phyloP scores from a whole-genome alignment of 192 early-diverging fungal genomes.

The Entomortierella lignicola region DNA sequence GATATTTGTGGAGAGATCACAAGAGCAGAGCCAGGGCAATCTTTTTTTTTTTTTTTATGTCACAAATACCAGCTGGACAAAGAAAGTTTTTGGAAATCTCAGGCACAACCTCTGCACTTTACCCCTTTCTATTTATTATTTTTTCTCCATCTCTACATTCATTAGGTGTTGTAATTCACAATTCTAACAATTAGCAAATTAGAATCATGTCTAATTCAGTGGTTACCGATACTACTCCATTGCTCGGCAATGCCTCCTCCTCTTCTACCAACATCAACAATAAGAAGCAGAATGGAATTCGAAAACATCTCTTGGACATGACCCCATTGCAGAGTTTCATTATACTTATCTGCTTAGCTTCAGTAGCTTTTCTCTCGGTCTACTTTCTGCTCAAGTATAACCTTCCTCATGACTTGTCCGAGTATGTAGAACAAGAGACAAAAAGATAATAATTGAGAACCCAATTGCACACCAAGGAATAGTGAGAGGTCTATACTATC shows the following conservation, averaged over 20 bases:
- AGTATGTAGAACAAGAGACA: conserved; percentile 13
- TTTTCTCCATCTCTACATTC: not conserved
- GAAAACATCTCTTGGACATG: conserved; percentile 27
- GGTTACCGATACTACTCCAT: conserved; percentile 32
- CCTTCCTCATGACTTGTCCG: conserved; percentile 38
- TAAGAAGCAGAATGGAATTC: conserved; percentile 6
- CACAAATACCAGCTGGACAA: not conserved
- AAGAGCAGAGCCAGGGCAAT: conserved; percentile 6
- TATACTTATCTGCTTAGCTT: conserved; percentile 10
- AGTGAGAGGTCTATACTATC: no score
- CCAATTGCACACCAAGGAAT: no score
- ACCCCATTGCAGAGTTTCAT: conserved; percentile 42
- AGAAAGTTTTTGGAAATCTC: not conserved
- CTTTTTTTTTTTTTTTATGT: no score
- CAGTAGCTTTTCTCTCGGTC: conserved; percentile 9
- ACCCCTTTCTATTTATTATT: not conserved
- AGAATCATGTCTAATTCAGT: conserved; percentile 1
- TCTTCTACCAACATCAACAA: conserved; percentile 8
- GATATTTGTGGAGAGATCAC: not conserved
- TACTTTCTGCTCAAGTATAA: conserved; percentile 33
- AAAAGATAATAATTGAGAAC: no score
- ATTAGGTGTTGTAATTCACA: not conserved
- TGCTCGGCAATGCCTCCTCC: conserved; percentile 30
- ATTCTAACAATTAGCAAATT: not conserved
- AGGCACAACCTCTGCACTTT: not conserved